A percentile compares a stretch with the other conserved stretches of the same genome.
Evolutionary conservation across 768 basidiomycete genomes (phyloP).

Genomic region (Infundibulicybe gibba): DNA sequence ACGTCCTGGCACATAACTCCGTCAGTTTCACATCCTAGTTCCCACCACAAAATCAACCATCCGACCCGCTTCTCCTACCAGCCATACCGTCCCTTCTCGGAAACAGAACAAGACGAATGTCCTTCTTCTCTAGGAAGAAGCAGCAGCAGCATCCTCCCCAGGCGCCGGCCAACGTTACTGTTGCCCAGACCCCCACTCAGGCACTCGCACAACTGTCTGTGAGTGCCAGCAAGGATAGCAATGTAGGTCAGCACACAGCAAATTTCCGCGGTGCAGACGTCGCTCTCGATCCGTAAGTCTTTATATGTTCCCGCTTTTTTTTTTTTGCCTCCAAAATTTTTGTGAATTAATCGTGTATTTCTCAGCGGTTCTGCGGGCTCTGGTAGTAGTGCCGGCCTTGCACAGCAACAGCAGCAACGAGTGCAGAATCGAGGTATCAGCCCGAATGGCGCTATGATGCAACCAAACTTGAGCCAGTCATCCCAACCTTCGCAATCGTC

Average conservation of each 20-base stretch:
- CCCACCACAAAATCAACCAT: slow-evolving; percentile 25
- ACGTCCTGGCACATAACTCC: slow-evolving; percentile 4
- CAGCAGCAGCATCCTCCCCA: slow-evolving; percentile 45
- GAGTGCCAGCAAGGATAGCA: slow-evolving; percentile 23
- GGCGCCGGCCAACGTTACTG: slow-evolving; percentile 44
- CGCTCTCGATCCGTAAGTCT: slow-evolving; percentile 23
- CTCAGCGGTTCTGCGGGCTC: slow-evolving; percentile 4
- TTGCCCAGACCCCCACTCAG: slow-evolving; percentile 63
- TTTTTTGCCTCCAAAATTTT: neutral
- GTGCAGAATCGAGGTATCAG: slow-evolving; percentile 16
- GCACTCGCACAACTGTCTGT: slow-evolving; percentile 57
- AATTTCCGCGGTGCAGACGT: neutral
- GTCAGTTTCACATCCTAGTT: slow-evolving; percentile 8
- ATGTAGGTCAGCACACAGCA: slow-evolving; percentile 13
- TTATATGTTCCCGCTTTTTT: neutral
- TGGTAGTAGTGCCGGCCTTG: too few species aligned
- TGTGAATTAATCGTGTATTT: neutral
- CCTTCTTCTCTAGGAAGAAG: slow-evolving; percentile 92
- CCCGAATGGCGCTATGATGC: slow-evolving; percentile 8
- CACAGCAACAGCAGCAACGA: slow-evolving; percentile 7
- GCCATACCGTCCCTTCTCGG: slow-evolving; percentile 70
- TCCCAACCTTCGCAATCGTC: slow-evolving; percentile 7
- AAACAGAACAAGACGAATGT: slow-evolving; percentile 72
- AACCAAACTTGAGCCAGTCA: neutral
- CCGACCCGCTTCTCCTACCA: slow-evolving; percentile 65